These are phyloP conservation scores for Phyllosticta citrichinensis DNA, from an alignment of 2,329 filamentous ascomycete species.

Conservation along the genomic window DNA sequence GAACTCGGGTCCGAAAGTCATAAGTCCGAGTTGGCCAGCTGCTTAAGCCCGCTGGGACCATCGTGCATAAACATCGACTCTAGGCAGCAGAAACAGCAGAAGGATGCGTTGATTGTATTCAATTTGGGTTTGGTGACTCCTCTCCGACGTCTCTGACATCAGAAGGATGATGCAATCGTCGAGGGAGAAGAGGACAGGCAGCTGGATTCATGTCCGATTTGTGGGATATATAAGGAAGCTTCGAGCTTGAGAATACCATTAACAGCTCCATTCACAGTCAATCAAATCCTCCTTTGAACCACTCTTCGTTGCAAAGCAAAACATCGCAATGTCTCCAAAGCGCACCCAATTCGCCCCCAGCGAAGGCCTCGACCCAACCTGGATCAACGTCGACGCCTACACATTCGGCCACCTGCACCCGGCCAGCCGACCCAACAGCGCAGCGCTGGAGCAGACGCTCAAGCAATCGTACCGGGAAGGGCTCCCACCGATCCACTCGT, in stretches of 20 bases:
- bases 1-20: background rate
- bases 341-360: background rate
- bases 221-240: background rate
- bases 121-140: background rate
- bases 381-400: background rate
- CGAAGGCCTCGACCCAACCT: background rate
- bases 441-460: background rate
- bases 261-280: background rate
- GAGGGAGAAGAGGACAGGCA: background rate
- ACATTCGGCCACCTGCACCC: background rate
- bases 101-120: background rate
- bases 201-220: background rate
- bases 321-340: background rate
- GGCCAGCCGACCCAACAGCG: background rate
- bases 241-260: background rate
- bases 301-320: background rate
- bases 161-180: background rate
- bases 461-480: background rate
- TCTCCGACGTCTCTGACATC: background rate
- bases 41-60: background rate
- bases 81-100: background rate
- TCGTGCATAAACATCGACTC: background rate
- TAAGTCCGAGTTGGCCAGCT: background rate
- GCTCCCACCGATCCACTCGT: slow-evolving; percentile 26
- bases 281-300: background rate